phyloP scores from a whole-genome alignment of 163 green algal genomes.

The Scenedesmus sp. region DNA sequence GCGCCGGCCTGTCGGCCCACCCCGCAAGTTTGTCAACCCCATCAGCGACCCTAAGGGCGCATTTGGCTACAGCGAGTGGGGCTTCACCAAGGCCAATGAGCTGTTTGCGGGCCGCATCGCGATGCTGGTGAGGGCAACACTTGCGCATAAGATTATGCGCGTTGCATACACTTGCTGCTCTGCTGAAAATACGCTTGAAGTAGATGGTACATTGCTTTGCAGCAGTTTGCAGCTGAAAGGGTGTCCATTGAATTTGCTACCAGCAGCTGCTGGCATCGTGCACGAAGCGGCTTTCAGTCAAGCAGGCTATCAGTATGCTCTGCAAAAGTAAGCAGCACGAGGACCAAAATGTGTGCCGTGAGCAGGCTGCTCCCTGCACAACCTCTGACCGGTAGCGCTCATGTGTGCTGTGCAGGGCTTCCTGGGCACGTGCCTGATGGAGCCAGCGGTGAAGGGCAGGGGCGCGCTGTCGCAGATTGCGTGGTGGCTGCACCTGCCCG shows the following conservation, averaged over 20 bases:
- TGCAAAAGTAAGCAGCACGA: too few species aligned
- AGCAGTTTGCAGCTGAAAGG: too few species aligned
- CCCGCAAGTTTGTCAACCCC: conserved; percentile 34
- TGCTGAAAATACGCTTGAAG: too few species aligned
- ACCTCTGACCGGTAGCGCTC: not conserved
- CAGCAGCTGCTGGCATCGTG: too few species aligned
- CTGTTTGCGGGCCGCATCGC: conserved; percentile 34
- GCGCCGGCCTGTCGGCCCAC: conserved; percentile 28
- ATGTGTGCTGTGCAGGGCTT: not conserved
- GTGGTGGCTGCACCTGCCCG: conserved; percentile 41
- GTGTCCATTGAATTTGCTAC: too few species aligned
- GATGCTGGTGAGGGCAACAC: conserved; percentile 15
- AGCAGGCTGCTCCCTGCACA: too few species aligned
- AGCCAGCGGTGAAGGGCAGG: not conserved
- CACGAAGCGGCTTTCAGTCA: too few species aligned
- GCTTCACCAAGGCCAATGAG: conserved; percentile 43
- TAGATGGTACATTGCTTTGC: too few species aligned
- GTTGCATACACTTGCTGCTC: too few species aligned
- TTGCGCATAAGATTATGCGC: not conserved
- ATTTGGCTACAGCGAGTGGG: conserved; percentile 44
- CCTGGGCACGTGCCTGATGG: not conserved
- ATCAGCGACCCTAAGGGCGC: not conserved
- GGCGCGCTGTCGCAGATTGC: conserved; percentile 29
- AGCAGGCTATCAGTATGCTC: too few species aligned
- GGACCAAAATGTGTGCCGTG: too few species aligned